Conservation (phyloP, 2,329 filamentous ascomycete species). For the Pochonia chlamydosporia region DNA sequence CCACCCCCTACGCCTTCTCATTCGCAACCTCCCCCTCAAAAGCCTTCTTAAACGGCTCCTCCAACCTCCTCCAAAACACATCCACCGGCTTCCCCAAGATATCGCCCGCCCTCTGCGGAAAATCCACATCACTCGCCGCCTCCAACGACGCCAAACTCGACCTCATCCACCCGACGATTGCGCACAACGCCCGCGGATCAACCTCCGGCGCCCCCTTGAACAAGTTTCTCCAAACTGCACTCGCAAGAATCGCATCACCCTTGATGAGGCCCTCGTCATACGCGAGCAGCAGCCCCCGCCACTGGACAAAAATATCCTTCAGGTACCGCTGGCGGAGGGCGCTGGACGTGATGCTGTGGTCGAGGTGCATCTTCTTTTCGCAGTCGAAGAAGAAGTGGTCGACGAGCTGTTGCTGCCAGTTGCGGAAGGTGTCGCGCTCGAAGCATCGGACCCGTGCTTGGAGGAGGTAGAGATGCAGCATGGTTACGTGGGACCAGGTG, state of each 20-base stretch:
- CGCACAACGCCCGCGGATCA: slow-evolving; percentile 44
- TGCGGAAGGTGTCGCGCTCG: slow-evolving; percentile 59
- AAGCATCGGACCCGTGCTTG: slow-evolving; percentile 78
- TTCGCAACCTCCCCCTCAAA: neutral
- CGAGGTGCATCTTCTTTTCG: slow-evolving; percentile 75
- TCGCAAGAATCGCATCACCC: slow-evolving; percentile 70
- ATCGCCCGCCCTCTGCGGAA: slow-evolving; percentile 24
- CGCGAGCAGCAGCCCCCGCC: slow-evolving; percentile 78
- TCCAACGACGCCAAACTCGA: slow-evolving; percentile 42
- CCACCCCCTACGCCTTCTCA: neutral
- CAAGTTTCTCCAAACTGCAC: slow-evolving; percentile 89
- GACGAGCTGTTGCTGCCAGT: slow-evolving; percentile 84
- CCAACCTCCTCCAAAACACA: slow-evolving; percentile 40
- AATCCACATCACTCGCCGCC: slow-evolving; percentile 39
- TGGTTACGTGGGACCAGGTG: slow-evolving; percentile 93
- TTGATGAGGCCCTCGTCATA: slow-evolving; percentile 77
- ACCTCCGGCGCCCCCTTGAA: slow-evolving; percentile 64
- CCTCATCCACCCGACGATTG: slow-evolving; percentile 53
- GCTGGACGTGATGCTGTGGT: slow-evolving; percentile 63
- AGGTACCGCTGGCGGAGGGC: slow-evolving; percentile 58
- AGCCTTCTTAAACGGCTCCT: slow-evolving; percentile 26
- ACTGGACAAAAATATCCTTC: slow-evolving; percentile 90
- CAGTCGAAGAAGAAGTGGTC: slow-evolving; percentile 94
- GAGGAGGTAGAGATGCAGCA: slow-evolving; percentile 92
- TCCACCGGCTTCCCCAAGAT: slow-evolving; percentile 30